Base-by-base conservation (phyloP, 2,329 filamentous ascomycete species). In the Cordyceps cateniannulata region DNA sequence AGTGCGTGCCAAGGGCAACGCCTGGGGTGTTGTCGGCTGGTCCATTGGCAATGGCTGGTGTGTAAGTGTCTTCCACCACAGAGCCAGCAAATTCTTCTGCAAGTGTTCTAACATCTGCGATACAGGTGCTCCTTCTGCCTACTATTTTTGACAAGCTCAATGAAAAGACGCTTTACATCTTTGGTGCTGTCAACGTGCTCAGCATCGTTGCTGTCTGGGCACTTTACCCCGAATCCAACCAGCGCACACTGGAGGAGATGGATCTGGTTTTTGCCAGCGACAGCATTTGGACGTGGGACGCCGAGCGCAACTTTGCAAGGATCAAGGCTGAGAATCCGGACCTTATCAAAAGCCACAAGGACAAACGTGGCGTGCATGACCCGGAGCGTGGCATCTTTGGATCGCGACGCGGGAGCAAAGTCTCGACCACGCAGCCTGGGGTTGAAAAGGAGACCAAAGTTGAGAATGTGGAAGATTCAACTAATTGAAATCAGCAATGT, bases 11-110 rank as follows among this genome's bases (percentile, higher is more conserved):
- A 87, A 88, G 66, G 89, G 88, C 6, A 91, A 91, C 63, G 87
- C 88, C 0, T 91, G 85, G 81, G 88, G 89, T 22, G 88, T 91
- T 0, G 82, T 90, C 0, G 88, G 89, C 0, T 92, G 88, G 89
- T 84, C 80, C 16, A 89, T 91, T 55, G 88, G 89, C 0, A 90
- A 90, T 65, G 87, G 87, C 18, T 89, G 85, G 85, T 38, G 51
- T 56, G 62, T 71, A 45, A 71, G 63, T 24, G 58, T 65, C 50
- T 14, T 48, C 4, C 14, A 25, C 5, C 16, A 24, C 8, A 8
- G 9, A 29, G 10, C 25, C 18, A 3, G 16, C 3, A n/a, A 14
- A 20, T n/a, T 7, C 5, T 7, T 18, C 18, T 22, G 8, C 44
- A 5, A 35, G 22, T 6, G 16, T 25, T 3, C 55, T 58, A 40